A percentile compares a stretch with the other conserved stretches of the same genome.
Evolutionary conservation across 331 rosid genomes (phyloP).

Genomic region (Rhamnella rubrinervis): DNA sequence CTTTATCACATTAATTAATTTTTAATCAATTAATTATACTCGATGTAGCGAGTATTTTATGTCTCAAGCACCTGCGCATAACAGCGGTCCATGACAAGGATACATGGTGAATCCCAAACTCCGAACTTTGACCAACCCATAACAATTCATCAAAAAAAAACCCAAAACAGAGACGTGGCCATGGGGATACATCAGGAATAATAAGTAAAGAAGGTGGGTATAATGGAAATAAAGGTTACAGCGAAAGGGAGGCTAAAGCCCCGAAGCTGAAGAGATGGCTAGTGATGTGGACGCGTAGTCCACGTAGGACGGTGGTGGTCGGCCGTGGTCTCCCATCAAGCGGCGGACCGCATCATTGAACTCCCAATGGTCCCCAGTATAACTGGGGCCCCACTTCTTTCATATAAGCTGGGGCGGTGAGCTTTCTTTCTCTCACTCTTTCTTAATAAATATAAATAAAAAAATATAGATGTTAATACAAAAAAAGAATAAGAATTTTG

Average conservation of each 20-base stretch:
- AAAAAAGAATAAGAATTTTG: not conserved
- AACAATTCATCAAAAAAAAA: no score
- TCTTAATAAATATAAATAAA: no score
- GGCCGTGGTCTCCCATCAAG: conserved; percentile 60
- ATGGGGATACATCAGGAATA: not conserved
- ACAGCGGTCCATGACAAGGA: conserved; percentile 1
- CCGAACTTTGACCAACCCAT: conserved; percentile 7
- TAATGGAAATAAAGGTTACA: not conserved
- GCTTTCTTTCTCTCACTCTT: not conserved
- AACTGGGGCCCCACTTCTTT: conserved; percentile 6
- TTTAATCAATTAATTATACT: no score
- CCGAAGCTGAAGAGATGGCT: not conserved
- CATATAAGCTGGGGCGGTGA: conserved; percentile 30
- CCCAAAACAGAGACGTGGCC: not conserved
- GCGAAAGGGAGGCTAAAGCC: not conserved
- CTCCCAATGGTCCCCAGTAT: conserved; percentile 41
- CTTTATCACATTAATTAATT: no score
- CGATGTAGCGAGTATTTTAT: no score
- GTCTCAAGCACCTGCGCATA: no score
- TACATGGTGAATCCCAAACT: not conserved
- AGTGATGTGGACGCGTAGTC: conserved; percentile 45
- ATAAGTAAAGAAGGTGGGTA: not conserved
- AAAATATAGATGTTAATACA: not conserved
- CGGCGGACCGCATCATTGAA: conserved; percentile 71
- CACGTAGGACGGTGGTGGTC: conserved; percentile 81